Percentiles rank a stretch among this genome's conserved stretches.
Conservation (phyloP, 2,329 filamentous ascomycete genomes). For the Colletotrichum godetiae region DNA sequence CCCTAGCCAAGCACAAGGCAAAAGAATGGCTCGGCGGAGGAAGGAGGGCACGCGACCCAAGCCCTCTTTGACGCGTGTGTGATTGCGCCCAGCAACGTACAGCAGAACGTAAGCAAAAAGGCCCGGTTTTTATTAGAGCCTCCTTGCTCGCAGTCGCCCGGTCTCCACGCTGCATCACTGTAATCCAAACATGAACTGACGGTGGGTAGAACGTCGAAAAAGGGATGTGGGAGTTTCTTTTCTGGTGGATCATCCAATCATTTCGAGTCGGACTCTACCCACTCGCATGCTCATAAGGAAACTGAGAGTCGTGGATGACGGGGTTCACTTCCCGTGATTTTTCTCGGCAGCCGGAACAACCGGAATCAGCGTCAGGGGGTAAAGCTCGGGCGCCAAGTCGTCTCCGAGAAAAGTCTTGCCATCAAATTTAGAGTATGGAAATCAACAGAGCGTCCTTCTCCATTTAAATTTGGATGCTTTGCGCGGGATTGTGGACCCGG, state of each 20-base stretch:
- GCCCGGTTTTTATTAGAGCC: conserved; percentile 1
- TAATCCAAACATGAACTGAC: conserved; percentile 5
- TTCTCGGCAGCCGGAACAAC: conserved; percentile 33
- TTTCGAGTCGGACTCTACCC: not conserved
- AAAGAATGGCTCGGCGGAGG: conserved; percentile 5
- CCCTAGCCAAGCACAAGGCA: not conserved
- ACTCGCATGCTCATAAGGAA: conserved; percentile 2
- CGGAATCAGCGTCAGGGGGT: conserved; percentile 17
- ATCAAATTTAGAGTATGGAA: conserved; percentile 14
- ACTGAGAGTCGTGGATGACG: not conserved
- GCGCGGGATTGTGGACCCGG: not conserved
- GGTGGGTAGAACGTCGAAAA: not conserved
- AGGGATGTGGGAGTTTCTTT: conserved; percentile 23
- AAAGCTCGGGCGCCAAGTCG: conserved; percentile 13
- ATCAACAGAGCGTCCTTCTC: conserved; percentile 6
- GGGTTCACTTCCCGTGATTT: not conserved
- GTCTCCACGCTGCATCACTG: conserved; percentile 2
- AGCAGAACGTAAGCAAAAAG: not conserved
- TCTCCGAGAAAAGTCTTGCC: not conserved
- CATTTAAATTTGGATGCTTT: not conserved
- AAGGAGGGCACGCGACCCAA: conserved; percentile 31
- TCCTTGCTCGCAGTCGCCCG: not conserved
- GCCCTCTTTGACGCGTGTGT: conserved; percentile 18
- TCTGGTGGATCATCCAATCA: conserved; percentile 8
- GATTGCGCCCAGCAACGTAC: not conserved